Conservation (phyloP, 2,329 filamentous ascomycete genomes). For the Cordyceps tenuipes region DNA sequence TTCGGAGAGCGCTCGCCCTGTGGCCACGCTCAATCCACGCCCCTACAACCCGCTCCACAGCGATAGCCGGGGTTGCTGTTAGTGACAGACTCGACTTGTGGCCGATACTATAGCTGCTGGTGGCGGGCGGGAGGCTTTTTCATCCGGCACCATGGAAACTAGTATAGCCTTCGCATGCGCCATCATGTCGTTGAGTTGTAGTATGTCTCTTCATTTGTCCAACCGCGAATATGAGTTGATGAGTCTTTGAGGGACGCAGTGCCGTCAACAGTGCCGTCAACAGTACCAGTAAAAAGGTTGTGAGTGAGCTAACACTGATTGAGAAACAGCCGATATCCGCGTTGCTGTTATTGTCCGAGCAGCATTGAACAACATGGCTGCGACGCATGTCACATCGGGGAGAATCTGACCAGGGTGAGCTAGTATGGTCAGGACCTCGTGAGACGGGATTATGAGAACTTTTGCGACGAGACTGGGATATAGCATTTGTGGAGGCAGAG, state of each 20-base stretch:
- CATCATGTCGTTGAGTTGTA: neutral
- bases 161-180: neutral
- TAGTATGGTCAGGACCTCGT: neutral
- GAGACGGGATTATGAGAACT: neutral
- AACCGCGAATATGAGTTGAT: neutral
- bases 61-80: conserved; percentile 5
- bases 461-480: neutral
- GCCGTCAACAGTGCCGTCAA: neutral
- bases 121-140: neutral
- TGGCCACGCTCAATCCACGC: neutral
- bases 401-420: neutral
- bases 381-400: conserved; percentile 7
- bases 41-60: neutral
- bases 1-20: conserved; percentile 2
- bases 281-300: neutral
- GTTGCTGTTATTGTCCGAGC: neutral
- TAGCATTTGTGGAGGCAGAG: neutral
- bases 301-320: neutral
- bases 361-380: neutral
- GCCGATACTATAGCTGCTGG: neutral
- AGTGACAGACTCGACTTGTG: neutral
- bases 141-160: neutral
- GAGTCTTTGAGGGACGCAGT: neutral
- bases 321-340: conserved; percentile 2
- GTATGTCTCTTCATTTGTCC: too few relatives aligned